Conservation (phyloP, 306 rosid species). For the Leucaena leucocephala region DNA sequence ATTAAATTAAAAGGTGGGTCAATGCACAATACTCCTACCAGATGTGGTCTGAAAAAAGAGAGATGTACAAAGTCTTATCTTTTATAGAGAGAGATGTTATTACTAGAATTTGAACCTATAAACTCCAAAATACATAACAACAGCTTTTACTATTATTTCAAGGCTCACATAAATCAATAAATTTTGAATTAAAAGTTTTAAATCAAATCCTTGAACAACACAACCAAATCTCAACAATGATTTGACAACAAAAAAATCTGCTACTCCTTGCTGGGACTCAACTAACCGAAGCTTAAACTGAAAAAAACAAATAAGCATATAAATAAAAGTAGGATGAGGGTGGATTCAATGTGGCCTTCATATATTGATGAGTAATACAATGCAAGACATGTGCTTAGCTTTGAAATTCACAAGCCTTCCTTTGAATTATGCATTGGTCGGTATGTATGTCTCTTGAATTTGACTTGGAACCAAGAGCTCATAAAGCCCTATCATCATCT, state of each 20-base stretch:
- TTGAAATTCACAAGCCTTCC: constrained; percentile 6
- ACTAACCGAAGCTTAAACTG: neutral
- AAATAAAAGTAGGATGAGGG: neutral
- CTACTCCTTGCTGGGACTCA: neutral
- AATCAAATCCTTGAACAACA: neutral
- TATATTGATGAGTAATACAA: neutral
- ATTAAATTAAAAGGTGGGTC: neutral
- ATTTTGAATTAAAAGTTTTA: neutral
- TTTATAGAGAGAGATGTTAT: too few species aligned
- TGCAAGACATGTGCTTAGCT: constrained; percentile 17
- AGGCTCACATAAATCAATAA: too few species aligned
- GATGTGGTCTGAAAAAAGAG: too few species aligned
- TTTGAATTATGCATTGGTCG: neutral
- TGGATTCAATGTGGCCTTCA: constrained; percentile 1
- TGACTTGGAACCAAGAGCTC: neutral
- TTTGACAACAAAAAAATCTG: neutral
- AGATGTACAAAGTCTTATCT: too few species aligned
- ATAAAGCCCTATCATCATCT: neutral
- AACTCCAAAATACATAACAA: too few species aligned
- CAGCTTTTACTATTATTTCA: too few species aligned
- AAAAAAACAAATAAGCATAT: neutral
- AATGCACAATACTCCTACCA: too few species aligned
- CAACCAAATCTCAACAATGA: neutral
- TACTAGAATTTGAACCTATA: too few species aligned
- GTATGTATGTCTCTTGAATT: neutral